Evolutionary conservation across 73 alveolate species (phyloP), one percentile per base, ranked within the genome.

Genomic region (Tetrahymena malaccensis): DNA sequence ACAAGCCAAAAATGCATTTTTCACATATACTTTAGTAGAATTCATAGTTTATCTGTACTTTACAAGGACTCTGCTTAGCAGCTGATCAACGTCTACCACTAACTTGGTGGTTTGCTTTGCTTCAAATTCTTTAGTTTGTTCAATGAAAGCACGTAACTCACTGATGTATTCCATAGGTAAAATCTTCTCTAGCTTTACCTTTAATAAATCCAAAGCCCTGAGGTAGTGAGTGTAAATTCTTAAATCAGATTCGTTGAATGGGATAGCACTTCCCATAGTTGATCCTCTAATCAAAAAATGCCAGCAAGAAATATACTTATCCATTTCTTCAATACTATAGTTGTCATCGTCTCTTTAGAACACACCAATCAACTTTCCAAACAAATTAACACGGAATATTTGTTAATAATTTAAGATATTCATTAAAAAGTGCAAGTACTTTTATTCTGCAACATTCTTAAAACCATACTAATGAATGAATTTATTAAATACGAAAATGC

Each of bases 1-100:
- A 89, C 97, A 85, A 10, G 97, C 97, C 25, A 94, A 94, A 84
- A 95, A 95, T 21, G 97, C 97, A 56, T 95, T 95, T 84, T 85
- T 95, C 16, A 95, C 97, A 95, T 85, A 95, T 7, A 50, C 35
- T 34, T 95, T 95, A 50, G 97, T 95, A 35, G 93, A 85, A 84
- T 95, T 94, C 55, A 95, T 55, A 43, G 93, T 85, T 9, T 85
- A 55, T 89, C 95, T 95, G 37, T 85, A 95, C 37, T 40, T 89
- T 8, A 21, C 43, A 35, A 95, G 93, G 15, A 95, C 97, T 89
- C 95, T 95, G 7, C 85, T 85, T 94, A 95, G 70, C 9, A 95
- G 40, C 35, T 85, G 10, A 93, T 95, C 97, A 85, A 95, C 93
- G 89, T 95, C 97, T 85, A 95, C 94, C 8, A 95, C 97, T n/a